Evolutionary conservation across 441 rosid species (phyloP), one percentile per base, ranked within the genome.

Genomic region (Corymbia citriodora): DNA sequence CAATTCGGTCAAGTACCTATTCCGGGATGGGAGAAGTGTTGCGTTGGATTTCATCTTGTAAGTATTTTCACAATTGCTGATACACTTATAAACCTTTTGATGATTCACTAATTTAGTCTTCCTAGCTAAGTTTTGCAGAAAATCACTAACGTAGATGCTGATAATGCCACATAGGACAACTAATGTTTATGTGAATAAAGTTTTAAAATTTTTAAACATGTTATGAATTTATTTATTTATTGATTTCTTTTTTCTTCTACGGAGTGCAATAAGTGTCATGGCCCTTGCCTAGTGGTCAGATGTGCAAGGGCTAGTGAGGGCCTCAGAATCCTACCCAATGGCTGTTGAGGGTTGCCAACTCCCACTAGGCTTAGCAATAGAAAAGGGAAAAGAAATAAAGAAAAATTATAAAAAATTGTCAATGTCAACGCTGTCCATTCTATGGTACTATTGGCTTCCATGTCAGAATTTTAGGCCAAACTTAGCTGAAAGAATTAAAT

Each of bases 211-310:
- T 59, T 25, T 40, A 40, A 40, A 40, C 45, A 40, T 40, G 45
- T 40, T 40, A 40, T 59, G 65, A 59, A 59, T 59, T 25, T 59
- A 23, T 59, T 59, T 25, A 13, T 59, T 59, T 25, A 59, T 59
- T 2, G 0, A 23, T 59, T 59, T 1, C 0, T 4, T 10, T 57
- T 9, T 59, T 59, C 10, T 4, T 0, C 63, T 59, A 10, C 0
- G 0, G 10, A 59, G 63, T 59, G 65, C 25, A 29, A 6, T 40
- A 5, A 40, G 45, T 40, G 45, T 40, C 25, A 29, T 1, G 0
- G n/a, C 14, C 65, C 65, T 59, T 2, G 3, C 29, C 14, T 59
- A 59, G n/a, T 59, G 14, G 65, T 25, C n/a, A 17, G 25, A 1
- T 25, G n/a, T 14, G n/a, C 65, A 59, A 59, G 6, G 65, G 25